These are phyloP conservation scores for Quaeritorhiza haematococci DNA, from an alignment of 371 early-diverging fungal genomes.

Conservation along the genomic window DNA sequence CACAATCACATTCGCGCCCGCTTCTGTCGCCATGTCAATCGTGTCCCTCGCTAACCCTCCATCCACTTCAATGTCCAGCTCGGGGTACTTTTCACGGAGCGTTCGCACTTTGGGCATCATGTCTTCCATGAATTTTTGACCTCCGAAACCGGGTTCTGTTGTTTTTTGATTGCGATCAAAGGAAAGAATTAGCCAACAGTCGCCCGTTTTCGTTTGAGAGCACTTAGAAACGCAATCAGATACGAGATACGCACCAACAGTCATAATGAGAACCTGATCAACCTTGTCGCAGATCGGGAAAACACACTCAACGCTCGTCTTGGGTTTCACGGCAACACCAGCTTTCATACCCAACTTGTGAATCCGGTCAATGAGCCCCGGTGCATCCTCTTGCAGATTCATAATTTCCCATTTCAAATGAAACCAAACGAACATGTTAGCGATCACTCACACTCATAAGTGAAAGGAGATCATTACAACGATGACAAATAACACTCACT, in stretches of 20 bases:
- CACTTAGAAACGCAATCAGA: no score
- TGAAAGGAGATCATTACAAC: slow-evolving; percentile 1
- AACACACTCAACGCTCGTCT: slow-evolving; percentile 75
- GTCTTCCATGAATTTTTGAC: slow-evolving; percentile 86
- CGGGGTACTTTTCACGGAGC: slow-evolving; percentile 72
- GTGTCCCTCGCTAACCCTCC: slow-evolving; percentile 90
- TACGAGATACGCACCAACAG: slow-evolving; percentile 63
- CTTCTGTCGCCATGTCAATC: slow-evolving; percentile 78
- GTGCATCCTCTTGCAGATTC: slow-evolving; percentile 49
- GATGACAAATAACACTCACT: slow-evolving; percentile 26
- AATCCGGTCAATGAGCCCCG: slow-evolving; percentile 72
- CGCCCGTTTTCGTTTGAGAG: no score
- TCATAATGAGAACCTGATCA: slow-evolving; percentile 96
- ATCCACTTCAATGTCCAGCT: slow-evolving; percentile 96
- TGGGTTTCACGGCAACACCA: slow-evolving; percentile 92
- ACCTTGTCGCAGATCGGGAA: slow-evolving; percentile 61
- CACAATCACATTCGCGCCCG: slow-evolving; percentile 98
- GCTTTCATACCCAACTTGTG: slow-evolving; percentile 83
- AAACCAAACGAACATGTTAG: background rate
- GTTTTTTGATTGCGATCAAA: no score
- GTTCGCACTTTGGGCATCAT: slow-evolving; percentile 78
- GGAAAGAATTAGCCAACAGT: no score
- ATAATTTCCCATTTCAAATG: background rate
- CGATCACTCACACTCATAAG: no score
- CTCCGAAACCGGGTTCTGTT: slow-evolving; percentile 94